phyloP scores from a whole-genome alignment of 2,329 filamentous ascomycete genomes.

The Blumeria graminis region DNA sequence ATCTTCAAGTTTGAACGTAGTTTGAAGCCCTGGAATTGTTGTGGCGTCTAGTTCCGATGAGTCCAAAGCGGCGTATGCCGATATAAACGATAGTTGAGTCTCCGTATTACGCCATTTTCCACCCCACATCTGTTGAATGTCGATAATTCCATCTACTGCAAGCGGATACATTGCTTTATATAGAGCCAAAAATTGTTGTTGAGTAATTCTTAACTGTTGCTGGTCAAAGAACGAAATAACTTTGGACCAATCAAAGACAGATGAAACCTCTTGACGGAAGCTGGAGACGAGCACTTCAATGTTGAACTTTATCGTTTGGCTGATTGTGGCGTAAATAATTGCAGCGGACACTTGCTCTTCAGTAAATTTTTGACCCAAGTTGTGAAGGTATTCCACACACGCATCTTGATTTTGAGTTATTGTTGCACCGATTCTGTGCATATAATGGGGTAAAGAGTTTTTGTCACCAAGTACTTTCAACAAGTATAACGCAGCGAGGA shows the following conservation, averaged over 20 bases:
- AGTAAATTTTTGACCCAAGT: slow-evolving; percentile 31
- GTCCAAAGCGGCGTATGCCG: slow-evolving; percentile 56
- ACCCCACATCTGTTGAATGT: slow-evolving; percentile 78
- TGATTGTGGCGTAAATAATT: slow-evolving; percentile 41
- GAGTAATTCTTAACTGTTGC: slow-evolving; percentile 48
- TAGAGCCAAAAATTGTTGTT: slow-evolving; percentile 56
- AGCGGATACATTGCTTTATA: slow-evolving; percentile 58
- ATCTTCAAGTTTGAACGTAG: slow-evolving; percentile 45
- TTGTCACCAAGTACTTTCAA: slow-evolving; percentile 37
- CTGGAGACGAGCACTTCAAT: slow-evolving; percentile 33
- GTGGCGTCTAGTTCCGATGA: slow-evolving; percentile 59
- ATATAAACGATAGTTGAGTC: slow-evolving; percentile 81
- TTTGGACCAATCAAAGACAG: slow-evolving; percentile 43
- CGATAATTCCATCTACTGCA: slow-evolving; percentile 40
- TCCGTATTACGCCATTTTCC: slow-evolving; percentile 67
- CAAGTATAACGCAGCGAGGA: slow-evolving; percentile 47
- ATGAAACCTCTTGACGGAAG: slow-evolving; percentile 34
- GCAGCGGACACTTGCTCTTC: slow-evolving; percentile 67
- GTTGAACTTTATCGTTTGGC: slow-evolving; percentile 28
- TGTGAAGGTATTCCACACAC: slow-evolving; percentile 29
- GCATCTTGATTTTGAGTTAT: slow-evolving; percentile 56
- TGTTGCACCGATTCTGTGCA: slow-evolving; percentile 51
- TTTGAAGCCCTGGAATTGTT: slow-evolving; percentile 58
- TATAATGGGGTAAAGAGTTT: slow-evolving; percentile 35
- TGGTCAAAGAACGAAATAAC: slow-evolving; percentile 65